Base-by-base conservation (phyloP, 164 flowering plant genomes). In the Euptelea pleiosperma region DNA sequence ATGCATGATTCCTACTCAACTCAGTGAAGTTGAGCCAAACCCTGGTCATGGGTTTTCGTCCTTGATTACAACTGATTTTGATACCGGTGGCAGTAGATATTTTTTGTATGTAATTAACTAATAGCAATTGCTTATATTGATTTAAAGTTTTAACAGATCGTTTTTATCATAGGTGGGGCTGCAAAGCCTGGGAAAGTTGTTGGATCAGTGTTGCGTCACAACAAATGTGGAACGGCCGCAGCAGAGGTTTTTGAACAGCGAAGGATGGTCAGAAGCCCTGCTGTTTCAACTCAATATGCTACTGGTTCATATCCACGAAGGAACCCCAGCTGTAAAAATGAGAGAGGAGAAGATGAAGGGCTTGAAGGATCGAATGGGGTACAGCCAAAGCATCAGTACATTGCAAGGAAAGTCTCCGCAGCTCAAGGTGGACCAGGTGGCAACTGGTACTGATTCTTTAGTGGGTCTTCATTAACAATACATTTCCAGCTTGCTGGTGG, bases 161-260 rank as follows among this genome's bases (percentile, higher is more conserved):
- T 31, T 41, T 57, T 46, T 37, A 16, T 55, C 55, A 61, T 70
- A 80, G 89, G 82, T 22, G 75, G 69, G 57, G 79, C 78, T 59
- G 91, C 96, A 55, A 84, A 88, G 67, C 96, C 98, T 5, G 98
- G 98, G 16, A 92, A 89, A 63, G 91, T 82, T 18, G 84, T 85
- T 19, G 78, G 98, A 33, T 78, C 96, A 0, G 85, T 82, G 14
- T 35, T 85, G 61, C 87, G 85, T 34, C 83, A 89, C 70, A 82
- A 79, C 71, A 81, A 82, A 61, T 78, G 92, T 53, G 85, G 85
- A 54, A 73, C 72, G 16, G 80, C 85, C n/a, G 63, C 84, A 46
- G 68, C 78, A 10, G 88, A 80, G 60, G 71, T 59, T 37, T 67
- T 70, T 55, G 89, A 84, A 31, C 95, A 85, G 60, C 75, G 88